Evolutionary conservation across 495 filamentous ascomycete genomes (phyloP).

Genomic region (Aspergillus coremiiformis): DNA sequence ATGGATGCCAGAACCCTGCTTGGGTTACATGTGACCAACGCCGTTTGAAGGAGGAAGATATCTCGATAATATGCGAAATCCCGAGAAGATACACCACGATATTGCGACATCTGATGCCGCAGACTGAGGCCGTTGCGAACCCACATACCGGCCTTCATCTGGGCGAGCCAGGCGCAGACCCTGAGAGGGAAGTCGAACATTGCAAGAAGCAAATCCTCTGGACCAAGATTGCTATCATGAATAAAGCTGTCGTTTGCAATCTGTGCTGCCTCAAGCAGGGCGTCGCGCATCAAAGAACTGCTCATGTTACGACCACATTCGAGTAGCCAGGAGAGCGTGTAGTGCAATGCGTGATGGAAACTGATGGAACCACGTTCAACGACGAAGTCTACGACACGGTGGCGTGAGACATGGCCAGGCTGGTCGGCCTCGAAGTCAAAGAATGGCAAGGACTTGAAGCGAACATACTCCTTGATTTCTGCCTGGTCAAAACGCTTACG

Average conservation of each 20-base stretch:
- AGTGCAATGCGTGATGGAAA: slow-evolving; percentile 96
- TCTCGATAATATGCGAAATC: slow-evolving; percentile 92
- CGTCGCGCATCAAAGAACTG: slow-evolving; percentile 51
- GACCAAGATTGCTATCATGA: slow-evolving; percentile 22
- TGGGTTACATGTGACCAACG: slow-evolving; percentile 78
- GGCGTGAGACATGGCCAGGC: slow-evolving; percentile 30
- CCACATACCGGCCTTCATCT: slow-evolving; percentile 98
- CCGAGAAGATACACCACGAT: slow-evolving; percentile 75
- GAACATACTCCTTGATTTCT: slow-evolving; percentile 76
- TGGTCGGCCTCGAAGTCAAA: slow-evolving; percentile 70
- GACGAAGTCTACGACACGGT: slow-evolving; percentile 72
- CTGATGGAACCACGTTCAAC: slow-evolving; percentile 87
- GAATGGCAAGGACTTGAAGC: slow-evolving; percentile 66
- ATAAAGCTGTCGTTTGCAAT: slow-evolving; percentile 27
- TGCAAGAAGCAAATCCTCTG: slow-evolving; percentile 76
- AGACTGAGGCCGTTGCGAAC: slow-evolving; percentile 95
- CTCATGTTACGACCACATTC: slow-evolving; percentile 78
- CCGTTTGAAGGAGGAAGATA: slow-evolving; percentile 88
- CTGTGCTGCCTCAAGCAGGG: slow-evolving; percentile 52
- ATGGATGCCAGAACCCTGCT: slow-evolving; percentile 81
- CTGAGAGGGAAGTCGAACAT: slow-evolving; percentile 89
- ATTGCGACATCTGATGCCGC: slow-evolving; percentile 87
- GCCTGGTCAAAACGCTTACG: slow-evolving; percentile 76
- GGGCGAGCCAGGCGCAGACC: slow-evolving; percentile 91
- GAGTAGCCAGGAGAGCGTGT: slow-evolving; percentile 94